Base-by-base conservation (phyloP, 805 yeast genomes). In the Spathaspora sp. region DNA sequence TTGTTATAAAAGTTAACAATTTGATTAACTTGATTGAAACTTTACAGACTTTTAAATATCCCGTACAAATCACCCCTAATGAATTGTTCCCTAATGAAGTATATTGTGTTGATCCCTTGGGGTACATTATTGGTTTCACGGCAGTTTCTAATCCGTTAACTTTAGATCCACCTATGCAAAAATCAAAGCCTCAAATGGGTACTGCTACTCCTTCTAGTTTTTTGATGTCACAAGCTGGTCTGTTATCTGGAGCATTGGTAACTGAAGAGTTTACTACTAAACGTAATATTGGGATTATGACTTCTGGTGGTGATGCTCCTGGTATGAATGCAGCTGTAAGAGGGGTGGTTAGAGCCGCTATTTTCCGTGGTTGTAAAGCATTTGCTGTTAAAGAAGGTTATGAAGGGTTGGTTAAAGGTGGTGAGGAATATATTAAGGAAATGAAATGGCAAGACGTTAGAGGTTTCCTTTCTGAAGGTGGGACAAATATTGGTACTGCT, bases 241-340 rank as follows among this genome's bases (percentile, higher is more conserved):
- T 53, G 7, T 26, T 18, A 31, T 7, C 49, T 72, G 75, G n/a
- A 59, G 60, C 44, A 57, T 50, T 42, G 63, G 64, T 44, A 56
- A 28, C 42, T 3, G 51, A 49, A 7, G 29, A n/a, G 5, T 20
- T 10, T 16, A 10, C 11, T 17, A 43, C 46, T n/a, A 59, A 70
- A 60, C 73, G 83, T 69, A 82, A 83, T 59, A 89, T 94, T 57
- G 99, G 96, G 4, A 94, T 94, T 48, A 91, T 94, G 93, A 94
- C 98, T 5, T 89, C 97, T 1, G 99, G 99, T 60, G 99, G 99
- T 70, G 99, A 94, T 67, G 88, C 98, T 49, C 99, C 96, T 29
- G 99, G 99, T 62, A 94, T 94, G 99, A 90, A 91, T 70, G 93
- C 97, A 4, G 89, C 86, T 26, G 99, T 94, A 7, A 80, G 99